Evolutionary conservation across 306 rosid species (phyloP).

Genomic region (Cucurbita moschata): DNA sequence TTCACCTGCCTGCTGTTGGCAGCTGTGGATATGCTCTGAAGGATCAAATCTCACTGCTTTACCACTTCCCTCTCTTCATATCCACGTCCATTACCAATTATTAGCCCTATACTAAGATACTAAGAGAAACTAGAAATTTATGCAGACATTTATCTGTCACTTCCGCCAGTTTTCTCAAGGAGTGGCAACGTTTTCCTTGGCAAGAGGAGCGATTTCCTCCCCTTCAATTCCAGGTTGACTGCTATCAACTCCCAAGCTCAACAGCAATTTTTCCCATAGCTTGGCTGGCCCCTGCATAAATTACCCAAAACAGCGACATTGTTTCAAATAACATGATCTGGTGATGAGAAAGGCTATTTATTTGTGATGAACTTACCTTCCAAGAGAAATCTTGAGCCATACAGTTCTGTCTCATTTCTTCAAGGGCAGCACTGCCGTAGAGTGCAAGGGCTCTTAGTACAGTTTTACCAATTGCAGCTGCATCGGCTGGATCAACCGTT

Average conservation of each 20-base stretch:
- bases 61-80: not conserved
- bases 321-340: not conserved
- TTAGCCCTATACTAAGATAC: not conserved
- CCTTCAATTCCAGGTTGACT: slow-evolving; percentile 48
- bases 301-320: not conserved
- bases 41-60: not conserved
- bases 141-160: not conserved
- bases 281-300: slow-evolving; percentile 61
- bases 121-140: not conserved
- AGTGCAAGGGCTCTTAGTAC: slow-evolving; percentile 20
- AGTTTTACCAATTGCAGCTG: slow-evolving; percentile 15
- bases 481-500: slow-evolving; percentile 27
- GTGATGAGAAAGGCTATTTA: not conserved
- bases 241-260: slow-evolving; percentile 58
- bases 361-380: slow-evolving; percentile 21
- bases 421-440: slow-evolving; percentile 16
- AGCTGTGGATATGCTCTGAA: not conserved
- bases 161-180: slow-evolving; percentile 28
- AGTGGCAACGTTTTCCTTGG: slow-evolving; percentile 60
- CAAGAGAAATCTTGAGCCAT: slow-evolving; percentile 42
- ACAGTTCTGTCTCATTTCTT: slow-evolving; percentile 31
- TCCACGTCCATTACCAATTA: not conserved
- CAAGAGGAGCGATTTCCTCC: slow-evolving; percentile 73
- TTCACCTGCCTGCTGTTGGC: not conserved
- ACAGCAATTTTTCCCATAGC: slow-evolving; percentile 55